phyloP scores from a whole-genome alignment of 331 rosid genomes.

The Malus hybrid region DNA sequence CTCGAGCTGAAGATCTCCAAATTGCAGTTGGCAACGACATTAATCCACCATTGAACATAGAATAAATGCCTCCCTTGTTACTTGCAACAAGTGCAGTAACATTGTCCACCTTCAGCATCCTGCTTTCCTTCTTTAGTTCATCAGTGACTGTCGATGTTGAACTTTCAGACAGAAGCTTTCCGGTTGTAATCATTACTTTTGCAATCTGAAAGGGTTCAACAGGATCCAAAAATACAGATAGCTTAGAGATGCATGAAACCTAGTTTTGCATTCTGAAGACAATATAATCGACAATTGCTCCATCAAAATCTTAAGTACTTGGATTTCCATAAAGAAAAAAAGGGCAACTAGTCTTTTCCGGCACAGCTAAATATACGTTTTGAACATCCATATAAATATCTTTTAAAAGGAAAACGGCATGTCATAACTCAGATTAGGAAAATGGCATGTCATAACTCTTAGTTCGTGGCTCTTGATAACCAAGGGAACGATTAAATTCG shows the following conservation, averaged over 20 bases:
- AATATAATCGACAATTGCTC: neutral
- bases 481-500: too few species aligned
- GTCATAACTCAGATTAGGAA: too few species aligned
- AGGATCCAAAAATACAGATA: conserved; percentile 16
- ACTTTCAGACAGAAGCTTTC: conserved; percentile 54
- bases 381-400: too few species aligned
- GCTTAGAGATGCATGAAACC: conserved; percentile 1
- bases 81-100: conserved; percentile 12
- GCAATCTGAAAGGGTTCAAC: conserved; percentile 51
- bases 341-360: too few species aligned
- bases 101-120: conserved; percentile 56
- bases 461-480: too few species aligned
- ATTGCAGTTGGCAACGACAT: conserved; percentile 42
- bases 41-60: neutral
- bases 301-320: neutral
- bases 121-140: conserved; percentile 43
- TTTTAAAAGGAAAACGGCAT: too few species aligned
- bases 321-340: neutral
- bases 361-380: too few species aligned
- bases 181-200: conserved; percentile 58
- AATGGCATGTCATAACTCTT: too few species aligned
- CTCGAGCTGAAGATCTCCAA: conserved; percentile 88
- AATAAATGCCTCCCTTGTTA: neutral
- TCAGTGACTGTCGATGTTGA: conserved; percentile 34
- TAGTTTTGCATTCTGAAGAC: neutral